Evolutionary conservation across 768 basidiomycete species (phyloP).

Genomic region (Panaeolus papilionaceus): DNA sequence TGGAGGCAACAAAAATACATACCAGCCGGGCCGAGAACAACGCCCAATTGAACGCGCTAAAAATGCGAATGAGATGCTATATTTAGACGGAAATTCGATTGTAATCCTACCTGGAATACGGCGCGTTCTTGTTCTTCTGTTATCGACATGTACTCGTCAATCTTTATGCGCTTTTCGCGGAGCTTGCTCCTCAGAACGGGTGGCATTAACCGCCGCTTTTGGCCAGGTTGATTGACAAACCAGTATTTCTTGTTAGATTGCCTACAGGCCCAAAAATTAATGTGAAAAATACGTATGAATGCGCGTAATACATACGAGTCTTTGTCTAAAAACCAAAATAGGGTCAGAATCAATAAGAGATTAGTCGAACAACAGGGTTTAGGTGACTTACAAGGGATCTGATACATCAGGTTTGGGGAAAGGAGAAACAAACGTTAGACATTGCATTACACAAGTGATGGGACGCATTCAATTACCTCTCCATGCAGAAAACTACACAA

Average conservation of each 20-base stretch:
- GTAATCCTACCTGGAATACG: conserved; percentile 58
- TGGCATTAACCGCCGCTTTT: conserved; percentile 29
- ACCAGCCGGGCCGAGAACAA: conserved; percentile 57
- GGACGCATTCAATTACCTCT: not conserved
- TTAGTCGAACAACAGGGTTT: conserved; percentile 21
- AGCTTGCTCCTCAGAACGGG: conserved; percentile 39
- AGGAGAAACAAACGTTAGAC: not conserved
- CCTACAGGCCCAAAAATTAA: conserved; percentile 18
- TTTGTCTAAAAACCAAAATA: conserved; percentile 27
- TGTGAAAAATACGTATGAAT: not conserved
- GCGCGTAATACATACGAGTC: conserved; percentile 29
- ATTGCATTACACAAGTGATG: not conserved
- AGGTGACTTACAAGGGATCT: conserved; percentile 50
- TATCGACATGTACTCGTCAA: conserved; percentile 59
- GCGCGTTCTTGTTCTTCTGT: conserved; percentile 64
- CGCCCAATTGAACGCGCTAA: conserved; percentile 59
- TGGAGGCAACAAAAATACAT: conserved; percentile 12
- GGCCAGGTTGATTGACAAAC: conserved; percentile 27
- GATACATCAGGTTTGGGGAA: not conserved
- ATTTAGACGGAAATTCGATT: conserved; percentile 13
- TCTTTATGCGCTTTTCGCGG: conserved; percentile 52
- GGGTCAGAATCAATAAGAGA: not conserved
- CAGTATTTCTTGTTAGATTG: conserved; percentile 31
- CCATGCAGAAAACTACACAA: conserved; percentile 15
- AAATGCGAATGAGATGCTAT: not conserved